Percentiles rank a stretch among this genome's conserved stretches.
These are phyloP conservation scores for Sphaerulina vaccinii DNA, from an alignment of 2,329 filamentous ascomycete species.

Conservation along the genomic window DNA sequence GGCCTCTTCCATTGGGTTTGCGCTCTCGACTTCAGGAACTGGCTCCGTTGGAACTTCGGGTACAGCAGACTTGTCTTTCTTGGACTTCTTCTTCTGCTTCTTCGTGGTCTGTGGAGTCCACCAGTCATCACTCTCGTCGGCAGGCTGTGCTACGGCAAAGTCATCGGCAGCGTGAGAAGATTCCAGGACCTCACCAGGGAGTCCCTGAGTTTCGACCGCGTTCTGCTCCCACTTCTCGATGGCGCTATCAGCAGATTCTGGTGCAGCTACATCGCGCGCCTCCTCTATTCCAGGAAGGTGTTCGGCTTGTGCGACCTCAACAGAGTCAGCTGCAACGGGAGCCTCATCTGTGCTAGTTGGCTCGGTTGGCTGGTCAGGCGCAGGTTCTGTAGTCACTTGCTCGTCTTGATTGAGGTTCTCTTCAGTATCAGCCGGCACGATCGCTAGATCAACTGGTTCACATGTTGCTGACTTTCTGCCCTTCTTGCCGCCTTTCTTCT, in stretches of 20 bases:
- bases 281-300: background rate
- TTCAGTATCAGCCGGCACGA: background rate
- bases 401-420: background rate
- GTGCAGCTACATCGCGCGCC: background rate
- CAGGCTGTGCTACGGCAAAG: background rate
- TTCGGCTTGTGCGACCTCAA: background rate
- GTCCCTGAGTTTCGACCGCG: background rate
- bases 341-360: background rate
- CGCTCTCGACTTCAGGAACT: background rate
- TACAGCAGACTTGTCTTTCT: constrained; percentile 29
- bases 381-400: background rate
- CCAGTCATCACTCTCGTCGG: constrained; percentile 12
- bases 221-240: background rate
- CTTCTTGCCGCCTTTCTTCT: constrained; percentile 32
- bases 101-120: constrained; percentile 22
- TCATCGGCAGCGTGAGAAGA: background rate
- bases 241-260: background rate
- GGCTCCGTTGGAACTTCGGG: background rate
- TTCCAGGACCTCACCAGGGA: background rate
- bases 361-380: background rate
- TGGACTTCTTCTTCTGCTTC: constrained; percentile 34
- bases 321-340: background rate
- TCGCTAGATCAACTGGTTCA: background rate
- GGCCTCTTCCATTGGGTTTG: too few species aligned
- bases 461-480: background rate